Evolutionary conservation across 169 alveolate genomes (phyloP).

Genomic region (Plasmodium sp.): DNA sequence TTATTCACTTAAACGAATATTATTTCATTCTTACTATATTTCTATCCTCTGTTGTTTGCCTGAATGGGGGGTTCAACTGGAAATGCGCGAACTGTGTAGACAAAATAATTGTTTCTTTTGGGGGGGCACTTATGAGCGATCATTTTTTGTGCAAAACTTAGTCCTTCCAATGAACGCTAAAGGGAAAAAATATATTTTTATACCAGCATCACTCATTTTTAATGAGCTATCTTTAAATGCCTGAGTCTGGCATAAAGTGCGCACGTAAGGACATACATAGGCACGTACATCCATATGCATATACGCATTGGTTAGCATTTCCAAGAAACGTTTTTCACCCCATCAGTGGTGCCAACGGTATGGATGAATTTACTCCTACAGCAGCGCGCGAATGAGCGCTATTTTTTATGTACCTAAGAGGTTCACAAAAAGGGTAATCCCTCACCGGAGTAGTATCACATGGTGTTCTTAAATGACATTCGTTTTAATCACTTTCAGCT

Average conservation of each 20-base stretch:
- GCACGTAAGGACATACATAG: not conserved
- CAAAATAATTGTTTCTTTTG: not conserved
- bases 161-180: not conserved
- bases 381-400: not conserved
- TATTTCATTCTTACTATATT: not conserved
- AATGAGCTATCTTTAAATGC: not conserved
- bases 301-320: not conserved
- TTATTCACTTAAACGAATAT: not conserved
- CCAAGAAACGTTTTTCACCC: not conserved
- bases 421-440: not conserved
- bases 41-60: not conserved
- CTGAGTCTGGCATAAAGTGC: not conserved
- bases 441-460: not conserved
- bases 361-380: not conserved
- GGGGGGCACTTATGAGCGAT: not conserved
- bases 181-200: not conserved
- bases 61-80: not conserved
- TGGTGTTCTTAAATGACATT: not conserved
- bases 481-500: not conserved
- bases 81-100: not conserved
- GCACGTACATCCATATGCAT: not conserved
- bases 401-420: not conserved
- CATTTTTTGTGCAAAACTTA: not conserved
- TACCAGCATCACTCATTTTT: not conserved
- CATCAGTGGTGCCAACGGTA: not conserved